Evolutionary conservation across 169 alveolate genomes (phyloP), one percentile per base, ranked within the genome.

Genomic region (Cryptosporidium xiaoi): DNA sequence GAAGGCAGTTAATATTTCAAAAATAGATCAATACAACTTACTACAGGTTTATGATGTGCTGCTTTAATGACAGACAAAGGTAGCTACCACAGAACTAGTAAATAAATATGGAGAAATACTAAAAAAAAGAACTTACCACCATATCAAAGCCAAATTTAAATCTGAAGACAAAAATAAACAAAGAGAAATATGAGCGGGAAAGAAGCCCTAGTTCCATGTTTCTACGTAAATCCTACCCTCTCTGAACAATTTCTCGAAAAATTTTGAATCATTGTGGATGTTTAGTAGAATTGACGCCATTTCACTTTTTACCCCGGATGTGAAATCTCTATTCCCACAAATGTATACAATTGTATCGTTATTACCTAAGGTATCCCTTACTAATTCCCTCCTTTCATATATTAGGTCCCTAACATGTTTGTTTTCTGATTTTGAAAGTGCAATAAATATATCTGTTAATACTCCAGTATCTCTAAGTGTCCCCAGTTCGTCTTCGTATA

Each of bases 31-130:
- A 34, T 12, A 50, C n/a, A 65, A 90, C 95, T 90, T 93, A 94
- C 96, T 90, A 93, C 90, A 29, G 96, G 95, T 53, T 93, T 94
- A 34, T 92, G 91, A 77, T 94, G 91, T 65, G 95, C 95, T 33
- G 95, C 94, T 65, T 92, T 93, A 46, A 94, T 65, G 64, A 94
- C 90, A 16, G 96, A 90, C 64, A 94, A 84, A 8, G 96, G 96
- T 64, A 94, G 87, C 96, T 94, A 84, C 27, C 5, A 62, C 46
- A 24, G 51, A 58, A 44, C 16, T 6, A 77, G 13, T 1, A 44
- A n/a, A 3, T 40, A 40, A 60, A 34, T 18, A n/a, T 20, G 16
- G 2, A n/a, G 13, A 5, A 15, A 18, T 77, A 48, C 44, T 48
- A 8, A 40, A 34, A 24, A 24, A 16, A 29, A 15, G n/a, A 77